Base-by-base conservation (phyloP, 176 grass and related monocot species). In the Calamus simplicifolius region DNA sequence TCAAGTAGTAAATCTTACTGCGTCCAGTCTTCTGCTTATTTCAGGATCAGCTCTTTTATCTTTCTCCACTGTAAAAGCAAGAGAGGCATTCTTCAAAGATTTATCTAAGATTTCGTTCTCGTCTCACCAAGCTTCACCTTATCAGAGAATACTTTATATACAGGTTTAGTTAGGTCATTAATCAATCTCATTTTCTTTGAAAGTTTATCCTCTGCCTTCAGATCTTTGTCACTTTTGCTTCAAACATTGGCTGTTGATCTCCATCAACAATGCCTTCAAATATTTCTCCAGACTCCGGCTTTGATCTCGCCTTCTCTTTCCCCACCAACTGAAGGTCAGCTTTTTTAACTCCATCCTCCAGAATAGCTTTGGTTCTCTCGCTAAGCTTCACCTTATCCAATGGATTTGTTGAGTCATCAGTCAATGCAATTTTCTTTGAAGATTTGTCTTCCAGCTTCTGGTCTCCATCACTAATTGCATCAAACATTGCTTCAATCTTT, bases 161-260 rank as follows among this genome's bases (percentile, higher is more conserved):
- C 3, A 3, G 13, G 18, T 38, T 29, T 19, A 27, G 31, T 50
- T 55, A 59, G 5, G 63, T 64, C 72, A 49, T 78, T 23, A 51
- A 61, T 59, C 29, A 68, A 56, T 68, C 75, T 90, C 30, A 73
- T 48, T 58, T 63, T 85, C 66, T 82, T 85, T 43, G 65, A 19
- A 21, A 60, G 64, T 51, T 58, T 73, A 56, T 73, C 69, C 51
- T 53, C 77, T 48, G 21, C 6, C 8, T 13, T 43, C 12, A 10
- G 35, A 43, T 43, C 7, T 43, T 0, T 8, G 12, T 2, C 35
- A 43, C 35, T 23, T 23, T 43, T 27, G 60, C 49, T 28, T 53
- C 48, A 63, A 38, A 43, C 25, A 14, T 23, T 51, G 17, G 49
- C 25, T 73, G 63, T 48, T 52, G 70, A 63, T 69, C 23, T 21